phyloP scores from a whole-genome alignment of 106 monocot species.

The Alisma plantagoaquatica region DNA sequence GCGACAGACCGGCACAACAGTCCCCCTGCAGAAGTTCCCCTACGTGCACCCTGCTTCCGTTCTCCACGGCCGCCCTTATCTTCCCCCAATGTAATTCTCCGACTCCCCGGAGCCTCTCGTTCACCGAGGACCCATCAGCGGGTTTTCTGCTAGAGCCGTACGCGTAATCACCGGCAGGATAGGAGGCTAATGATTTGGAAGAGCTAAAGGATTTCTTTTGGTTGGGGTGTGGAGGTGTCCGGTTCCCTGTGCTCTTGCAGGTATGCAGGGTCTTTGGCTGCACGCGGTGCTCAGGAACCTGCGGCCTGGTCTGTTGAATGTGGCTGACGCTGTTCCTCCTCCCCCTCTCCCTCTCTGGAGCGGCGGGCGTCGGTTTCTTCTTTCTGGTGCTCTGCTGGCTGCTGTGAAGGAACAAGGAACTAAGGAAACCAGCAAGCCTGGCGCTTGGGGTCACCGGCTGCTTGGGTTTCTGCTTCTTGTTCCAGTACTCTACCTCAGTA shows the following conservation, averaged over 20 bases:
- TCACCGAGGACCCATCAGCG: background rate
- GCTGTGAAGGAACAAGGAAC: slow-evolving; percentile 22
- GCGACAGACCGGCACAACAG: no score
- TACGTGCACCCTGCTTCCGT: background rate
- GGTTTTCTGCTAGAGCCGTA: no score
- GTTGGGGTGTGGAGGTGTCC: background rate
- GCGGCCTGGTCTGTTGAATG: background rate
- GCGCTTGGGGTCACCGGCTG: slow-evolving; percentile 24
- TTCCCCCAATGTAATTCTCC: background rate
- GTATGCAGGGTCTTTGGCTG: background rate
- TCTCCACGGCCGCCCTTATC: background rate
- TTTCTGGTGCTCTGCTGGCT: slow-evolving; percentile 3
- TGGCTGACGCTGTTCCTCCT: slow-evolving; percentile 13
- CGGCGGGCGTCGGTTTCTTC: background rate
- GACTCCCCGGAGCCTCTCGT: background rate
- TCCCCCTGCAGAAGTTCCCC: background rate
- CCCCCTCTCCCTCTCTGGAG: slow-evolving; percentile 2
- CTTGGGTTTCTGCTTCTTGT: background rate
- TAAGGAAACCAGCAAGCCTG: slow-evolving; percentile 20
- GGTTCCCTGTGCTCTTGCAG: background rate
- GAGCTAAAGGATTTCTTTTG: background rate
- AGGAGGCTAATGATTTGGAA: background rate
- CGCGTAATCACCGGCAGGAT: background rate
- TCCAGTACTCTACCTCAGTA: slow-evolving; percentile 3
- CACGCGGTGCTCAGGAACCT: no score